Conservation (phyloP, 148 eudicot genomes). For the Polygonum aviculare region DNA sequence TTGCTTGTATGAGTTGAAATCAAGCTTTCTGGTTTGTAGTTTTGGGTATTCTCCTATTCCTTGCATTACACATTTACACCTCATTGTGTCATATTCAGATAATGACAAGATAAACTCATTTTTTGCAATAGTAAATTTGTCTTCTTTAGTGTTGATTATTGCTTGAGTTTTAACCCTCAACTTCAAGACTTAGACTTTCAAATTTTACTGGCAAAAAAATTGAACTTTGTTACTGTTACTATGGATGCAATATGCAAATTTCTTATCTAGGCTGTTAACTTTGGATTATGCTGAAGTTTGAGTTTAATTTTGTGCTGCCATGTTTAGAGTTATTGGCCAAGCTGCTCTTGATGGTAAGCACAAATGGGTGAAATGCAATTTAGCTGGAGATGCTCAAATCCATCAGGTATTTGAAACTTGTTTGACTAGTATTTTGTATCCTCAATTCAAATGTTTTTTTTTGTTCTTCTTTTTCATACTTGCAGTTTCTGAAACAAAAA, state of each 20-base stretch:
- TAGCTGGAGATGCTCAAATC: background rate
- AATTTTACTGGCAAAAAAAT: background rate
- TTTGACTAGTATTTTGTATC: constrained; percentile 23
- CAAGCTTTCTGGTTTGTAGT: too few species aligned
- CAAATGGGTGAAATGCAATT: constrained; percentile 34
- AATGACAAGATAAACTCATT: background rate
- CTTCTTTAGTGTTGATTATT: background rate
- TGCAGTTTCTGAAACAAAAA: background rate
- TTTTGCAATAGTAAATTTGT: background rate
- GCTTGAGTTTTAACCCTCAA: background rate
- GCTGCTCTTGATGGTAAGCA: constrained; percentile 52
- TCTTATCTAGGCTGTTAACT: constrained; percentile 47
- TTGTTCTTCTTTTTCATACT: too few species aligned
- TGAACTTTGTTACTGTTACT: background rate
- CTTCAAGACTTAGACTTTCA: background rate
- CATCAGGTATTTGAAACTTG: constrained; percentile 3
- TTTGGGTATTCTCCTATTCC: too few species aligned
- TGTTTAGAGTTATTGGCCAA: constrained; percentile 60
- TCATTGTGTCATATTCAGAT: background rate
- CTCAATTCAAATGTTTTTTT: background rate
- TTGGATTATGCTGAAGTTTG: constrained; percentile 17
- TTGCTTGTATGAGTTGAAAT: too few species aligned
- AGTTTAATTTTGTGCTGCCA: background rate
- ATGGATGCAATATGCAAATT: background rate
- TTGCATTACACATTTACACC: background rate